phyloP scores from a whole-genome alignment of 352 stramenopile genomes.

The Peronospora belbahrii region DNA sequence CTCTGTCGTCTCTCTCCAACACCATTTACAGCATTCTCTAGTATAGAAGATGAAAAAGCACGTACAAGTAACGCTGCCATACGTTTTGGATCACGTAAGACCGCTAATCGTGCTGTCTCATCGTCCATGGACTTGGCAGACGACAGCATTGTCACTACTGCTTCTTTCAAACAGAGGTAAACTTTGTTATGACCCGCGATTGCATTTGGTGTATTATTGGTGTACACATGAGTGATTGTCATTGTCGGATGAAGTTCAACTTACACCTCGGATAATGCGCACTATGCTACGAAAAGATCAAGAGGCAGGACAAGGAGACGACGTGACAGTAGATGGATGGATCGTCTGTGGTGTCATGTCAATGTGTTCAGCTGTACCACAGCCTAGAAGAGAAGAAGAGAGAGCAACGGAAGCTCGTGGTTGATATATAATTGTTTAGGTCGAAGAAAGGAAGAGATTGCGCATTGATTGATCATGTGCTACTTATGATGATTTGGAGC shows the following conservation, averaged over 20 bases:
- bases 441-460: too few species aligned
- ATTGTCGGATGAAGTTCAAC: slow-evolving; percentile 4
- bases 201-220: slow-evolving; percentile 3
- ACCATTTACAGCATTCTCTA: slow-evolving; percentile 3
- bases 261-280: neutral
- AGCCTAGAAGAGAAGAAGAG: too few species aligned
- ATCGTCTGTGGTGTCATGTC: too few species aligned
- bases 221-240: slow-evolving; percentile 15
- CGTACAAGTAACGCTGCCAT: slow-evolving; percentile 41
- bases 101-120: slow-evolving; percentile 16
- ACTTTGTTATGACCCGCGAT: too few species aligned
- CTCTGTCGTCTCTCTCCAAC: slow-evolving; percentile 1
- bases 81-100: slow-evolving; percentile 36
- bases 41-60: slow-evolving; percentile 28
- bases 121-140: slow-evolving; percentile 33
- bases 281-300: too few species aligned
- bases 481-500: too few species aligned
- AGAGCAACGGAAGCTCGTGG: too few species aligned
- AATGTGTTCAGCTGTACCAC: too few species aligned
- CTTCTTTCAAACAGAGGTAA: too few species aligned
- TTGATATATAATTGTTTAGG: too few species aligned
- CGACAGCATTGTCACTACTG: slow-evolving; percentile 21
- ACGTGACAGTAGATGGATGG: slow-evolving; percentile 8
- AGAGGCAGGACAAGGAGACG: too few species aligned
- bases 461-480: too few species aligned